Conservation (phyloP, 768 basidiomycete genomes). For the Lyophyllum semitale region DNA sequence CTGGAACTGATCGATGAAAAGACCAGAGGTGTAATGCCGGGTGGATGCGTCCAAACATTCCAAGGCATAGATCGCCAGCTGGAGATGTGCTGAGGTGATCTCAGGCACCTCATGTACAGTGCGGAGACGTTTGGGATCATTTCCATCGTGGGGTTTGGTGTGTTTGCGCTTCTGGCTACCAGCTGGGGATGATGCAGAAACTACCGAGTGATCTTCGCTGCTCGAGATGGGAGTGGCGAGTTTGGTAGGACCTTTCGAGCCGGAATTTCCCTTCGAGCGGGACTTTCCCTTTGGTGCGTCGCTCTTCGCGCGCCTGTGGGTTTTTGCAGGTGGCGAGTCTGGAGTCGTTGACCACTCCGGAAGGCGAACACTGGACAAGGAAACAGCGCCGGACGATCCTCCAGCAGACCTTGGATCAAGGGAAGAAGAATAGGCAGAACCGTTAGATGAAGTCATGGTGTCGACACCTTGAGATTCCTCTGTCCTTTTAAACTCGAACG, state of each 20-base stretch:
- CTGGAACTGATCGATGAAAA: constrained; percentile 18
- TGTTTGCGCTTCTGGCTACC: not conserved
- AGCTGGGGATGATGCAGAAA: not conserved
- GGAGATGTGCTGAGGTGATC: not conserved
- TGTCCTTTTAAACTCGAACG: not conserved
- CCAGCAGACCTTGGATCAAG: not conserved
- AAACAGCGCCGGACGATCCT: not conserved
- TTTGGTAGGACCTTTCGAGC: not conserved
- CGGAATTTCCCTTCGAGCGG: no score
- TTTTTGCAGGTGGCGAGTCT: not conserved
- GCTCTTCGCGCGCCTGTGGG: not conserved
- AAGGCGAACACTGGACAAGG: not conserved
- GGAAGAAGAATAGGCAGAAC: not conserved
- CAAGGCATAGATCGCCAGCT: not conserved
- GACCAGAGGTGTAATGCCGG: constrained; percentile 20
- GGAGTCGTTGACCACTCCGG: not conserved
- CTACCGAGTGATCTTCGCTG: not conserved
- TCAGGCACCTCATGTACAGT: not conserved
- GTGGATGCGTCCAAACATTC: constrained; percentile 11
- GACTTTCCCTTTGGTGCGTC: no score
- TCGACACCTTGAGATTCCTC: not conserved
- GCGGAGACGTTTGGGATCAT: not conserved
- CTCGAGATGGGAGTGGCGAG: not conserved
- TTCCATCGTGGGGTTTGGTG: not conserved
- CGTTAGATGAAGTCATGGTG: not conserved